Percentiles rank a stretch among this genome's conserved stretches.
Conservation (phyloP, 345 rosid genomes). For the Mangifera indica region DNA sequence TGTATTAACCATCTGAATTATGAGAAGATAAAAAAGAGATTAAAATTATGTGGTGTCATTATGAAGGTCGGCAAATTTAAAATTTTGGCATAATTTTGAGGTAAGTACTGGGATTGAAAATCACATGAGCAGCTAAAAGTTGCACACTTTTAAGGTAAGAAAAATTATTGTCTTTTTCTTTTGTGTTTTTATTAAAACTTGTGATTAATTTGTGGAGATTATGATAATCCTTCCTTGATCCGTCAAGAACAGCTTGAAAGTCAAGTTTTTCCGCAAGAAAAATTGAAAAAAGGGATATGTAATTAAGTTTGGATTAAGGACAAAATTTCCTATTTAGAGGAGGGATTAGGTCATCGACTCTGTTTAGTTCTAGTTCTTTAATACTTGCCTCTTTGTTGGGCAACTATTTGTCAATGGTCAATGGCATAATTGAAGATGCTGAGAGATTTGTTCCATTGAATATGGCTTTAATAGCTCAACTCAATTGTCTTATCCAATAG, state of each 20-base stretch:
- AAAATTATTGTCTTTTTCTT: not conserved
- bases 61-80: not conserved
- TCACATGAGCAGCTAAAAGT: slow-evolving; percentile 5
- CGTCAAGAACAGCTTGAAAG: slow-evolving; percentile 16
- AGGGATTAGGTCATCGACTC: slow-evolving; percentile 32
- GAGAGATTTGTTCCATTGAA: slow-evolving; percentile 37
- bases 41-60: not conserved
- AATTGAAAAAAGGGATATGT: not conserved
- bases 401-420: slow-evolving; percentile 40
- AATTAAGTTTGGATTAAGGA: slow-evolving; percentile 19
- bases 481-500: slow-evolving; percentile 19
- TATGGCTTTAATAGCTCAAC: slow-evolving; percentile 34
- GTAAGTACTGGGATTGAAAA: not conserved
- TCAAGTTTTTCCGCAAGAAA: not conserved
- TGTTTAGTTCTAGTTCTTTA: not conserved
- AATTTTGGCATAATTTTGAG: not conserved
- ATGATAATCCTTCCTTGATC: slow-evolving; percentile 13
- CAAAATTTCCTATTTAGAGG: slow-evolving; percentile 14
- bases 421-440: slow-evolving; percentile 30
- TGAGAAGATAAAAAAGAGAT: not conserved
- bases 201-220: slow-evolving; percentile 8
- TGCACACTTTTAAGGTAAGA: slow-evolving; percentile 18
- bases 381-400: slow-evolving; percentile 32
- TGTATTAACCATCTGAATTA: not conserved
- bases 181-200: slow-evolving; percentile 2